phyloP scores from a whole-genome alignment of 129 eudicot species.

The Ambrosia artemisiifolia region DNA sequence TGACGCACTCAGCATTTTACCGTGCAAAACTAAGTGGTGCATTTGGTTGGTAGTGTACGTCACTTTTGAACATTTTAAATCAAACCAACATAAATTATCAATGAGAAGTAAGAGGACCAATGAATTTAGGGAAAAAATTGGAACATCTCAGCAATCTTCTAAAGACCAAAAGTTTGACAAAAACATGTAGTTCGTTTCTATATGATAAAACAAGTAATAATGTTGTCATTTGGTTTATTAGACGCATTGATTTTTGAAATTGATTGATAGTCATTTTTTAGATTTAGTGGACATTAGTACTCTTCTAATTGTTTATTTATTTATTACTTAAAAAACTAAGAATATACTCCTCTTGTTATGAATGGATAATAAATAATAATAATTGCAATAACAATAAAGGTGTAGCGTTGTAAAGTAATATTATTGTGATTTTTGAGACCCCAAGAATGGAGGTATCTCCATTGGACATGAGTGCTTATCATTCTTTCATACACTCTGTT shows the following conservation, averaged over 20 bases:
- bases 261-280: no score
- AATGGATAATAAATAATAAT: background rate
- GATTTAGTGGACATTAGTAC: no score
- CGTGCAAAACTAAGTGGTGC: no score
- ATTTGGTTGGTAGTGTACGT: no score
- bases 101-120: background rate
- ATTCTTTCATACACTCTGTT: slow-evolving; percentile 32
- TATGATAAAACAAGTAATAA: background rate
- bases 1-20: no score
- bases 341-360: no score
- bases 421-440: slow-evolving; percentile 1
- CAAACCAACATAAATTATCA: background rate
- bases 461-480: slow-evolving; percentile 29
- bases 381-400: background rate
- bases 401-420: slow-evolving; percentile 22
- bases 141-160: background rate
- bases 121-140: background rate
- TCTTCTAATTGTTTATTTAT: no score
- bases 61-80: no score
- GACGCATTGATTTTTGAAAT: no score
- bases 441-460: slow-evolving; percentile 20
- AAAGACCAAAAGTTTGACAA: background rate
- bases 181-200: background rate
- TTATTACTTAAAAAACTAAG: no score
- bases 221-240: background rate